These are phyloP conservation scores for Trichophyton schoenleinii DNA, from an alignment of 2,329 filamentous ascomycete genomes.

Conservation along the genomic window DNA sequence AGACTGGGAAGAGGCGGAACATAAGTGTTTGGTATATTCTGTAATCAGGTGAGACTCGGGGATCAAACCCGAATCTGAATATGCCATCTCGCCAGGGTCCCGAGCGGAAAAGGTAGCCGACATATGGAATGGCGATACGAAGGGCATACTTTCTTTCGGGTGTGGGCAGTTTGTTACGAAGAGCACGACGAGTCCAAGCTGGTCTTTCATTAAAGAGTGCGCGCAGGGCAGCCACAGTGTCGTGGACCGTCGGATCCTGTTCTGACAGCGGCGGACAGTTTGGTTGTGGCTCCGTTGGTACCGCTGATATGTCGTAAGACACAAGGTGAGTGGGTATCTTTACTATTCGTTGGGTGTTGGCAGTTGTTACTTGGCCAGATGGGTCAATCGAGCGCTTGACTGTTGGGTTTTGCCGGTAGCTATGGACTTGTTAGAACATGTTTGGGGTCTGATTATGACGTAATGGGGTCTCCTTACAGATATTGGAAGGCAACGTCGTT, in stretches of 20 bases:
- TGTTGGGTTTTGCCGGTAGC: constrained; percentile 75
- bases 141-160: constrained; percentile 47
- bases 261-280: constrained; percentile 40
- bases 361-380: constrained; percentile 46
- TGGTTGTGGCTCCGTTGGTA: constrained; percentile 49
- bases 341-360: constrained; percentile 45
- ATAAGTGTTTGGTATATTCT: constrained; percentile 79
- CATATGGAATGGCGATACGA: constrained; percentile 66
- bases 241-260: constrained; percentile 46
- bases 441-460: constrained; percentile 8
- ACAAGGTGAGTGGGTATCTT: constrained; percentile 49
- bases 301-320: constrained; percentile 48
- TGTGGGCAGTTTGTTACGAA: constrained; percentile 56
- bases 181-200: constrained; percentile 72
- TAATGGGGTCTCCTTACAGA: constrained; percentile 24
- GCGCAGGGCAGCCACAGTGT: constrained; percentile 52
- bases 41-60: constrained; percentile 61
- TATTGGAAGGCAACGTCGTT: constrained; percentile 60
- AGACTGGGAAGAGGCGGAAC: constrained; percentile 52
- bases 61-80: constrained; percentile 75
- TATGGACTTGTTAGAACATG: constrained; percentile 25
- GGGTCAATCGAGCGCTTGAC: constrained; percentile 51
- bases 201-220: constrained; percentile 60
- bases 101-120: constrained; percentile 82
- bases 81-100: constrained; percentile 87